Base-by-base conservation (phyloP, 1,284 basidiomycete species). In the Butyriboletus appendiculatus region DNA sequence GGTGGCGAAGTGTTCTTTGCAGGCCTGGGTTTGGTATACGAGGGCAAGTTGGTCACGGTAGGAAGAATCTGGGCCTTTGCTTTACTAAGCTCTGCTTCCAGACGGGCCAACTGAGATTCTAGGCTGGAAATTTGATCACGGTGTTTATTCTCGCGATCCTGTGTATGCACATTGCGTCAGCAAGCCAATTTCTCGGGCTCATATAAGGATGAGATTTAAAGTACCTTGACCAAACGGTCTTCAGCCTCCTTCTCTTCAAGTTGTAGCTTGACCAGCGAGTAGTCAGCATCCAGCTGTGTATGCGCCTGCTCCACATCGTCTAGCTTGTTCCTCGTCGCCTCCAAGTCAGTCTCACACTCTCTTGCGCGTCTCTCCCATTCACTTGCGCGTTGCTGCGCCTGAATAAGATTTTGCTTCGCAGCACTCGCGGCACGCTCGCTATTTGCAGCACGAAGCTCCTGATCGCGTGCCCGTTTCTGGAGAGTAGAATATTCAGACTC, bases 321-420 rank as follows among this genome's bases (percentile, higher is more conserved):
- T 15, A 89, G 67, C 62, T 80, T 79, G 44, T 80, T 82, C 55
- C 77, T 78, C 16, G 76, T 77, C 55, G 77, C 64, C 62, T 87
- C 84, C 16, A 90, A 69, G 55, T 85, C 78, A 18, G 73, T 73
- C 67, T 90, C 86, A 48, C 79, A 78, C 57, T 88, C 86, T 63
- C 84, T 85, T n/a, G 86, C 81, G 38, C 84, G 84, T 59, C 79
- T 80, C 71, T 92, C 90, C 88, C 88, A 91, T 60, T 92, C 90
- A 2, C 80, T 73, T 4, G 86, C 78, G 34, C 88, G 87, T 64
- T 90, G 86, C 59, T 91, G 86, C 26, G 86, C 84, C 59, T 88
- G 85, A 28, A 79, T 69, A 24, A 92, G 76, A 65, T 71, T 87
- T 64, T 89, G 84, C 44, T 83, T 81, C 4, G 82, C 78, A 15